Evolutionary conservation across 371 early-diverging fungal species (phyloP), one percentile per base, ranked within the genome.

Genomic region (Parasitella parasitica): DNA sequence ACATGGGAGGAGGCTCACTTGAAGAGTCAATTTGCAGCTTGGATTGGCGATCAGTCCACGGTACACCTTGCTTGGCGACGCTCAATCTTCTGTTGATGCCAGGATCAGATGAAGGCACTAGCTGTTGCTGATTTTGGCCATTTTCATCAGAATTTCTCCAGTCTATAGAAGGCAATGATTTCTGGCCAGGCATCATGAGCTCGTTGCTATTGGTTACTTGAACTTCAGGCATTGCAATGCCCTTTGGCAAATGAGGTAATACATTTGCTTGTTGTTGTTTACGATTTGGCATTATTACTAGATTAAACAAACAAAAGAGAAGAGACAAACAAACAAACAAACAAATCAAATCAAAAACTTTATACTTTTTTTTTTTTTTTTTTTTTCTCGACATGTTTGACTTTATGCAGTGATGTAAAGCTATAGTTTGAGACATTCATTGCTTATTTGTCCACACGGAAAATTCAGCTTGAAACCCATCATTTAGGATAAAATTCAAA

Each of bases 231-330:
- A 73, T 66, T 26, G 63, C 52, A 46, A 64, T 65, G n/a, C 75
- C 71, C 39, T 67, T 67, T 6, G 78, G 75, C 24, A 78, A 54
- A 64, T 78, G 78, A 20, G 75, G 75, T 39, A 78, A 53, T 18
- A 63, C 59, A n/a, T 66, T 58, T 48, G 61, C 16, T 38, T 46
- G 32, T 49, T 54, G 49, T 50, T 49, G 56, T 56, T 57, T 46
- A 39, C 51, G 35, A 43, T 46, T 59, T 57, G 41, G 38, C 57
- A 52, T 64, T 54, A 28, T 12, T 4, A 43, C 3, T 32, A 27
- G 15, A 16, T 24, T 34, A 41, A 46, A 43, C 30, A 63, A 48
- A 59, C 54, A 49, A 39, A 57, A 35, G 52, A 24, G 16, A 38
- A 54, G 49, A 59, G 11, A 52, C 27, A 60, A 35, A 18, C 12